These are phyloP conservation scores for Rhizopogon vulgaris DNA, from an alignment of 768 basidiomycete genomes.

Conservation along the genomic window DNA sequence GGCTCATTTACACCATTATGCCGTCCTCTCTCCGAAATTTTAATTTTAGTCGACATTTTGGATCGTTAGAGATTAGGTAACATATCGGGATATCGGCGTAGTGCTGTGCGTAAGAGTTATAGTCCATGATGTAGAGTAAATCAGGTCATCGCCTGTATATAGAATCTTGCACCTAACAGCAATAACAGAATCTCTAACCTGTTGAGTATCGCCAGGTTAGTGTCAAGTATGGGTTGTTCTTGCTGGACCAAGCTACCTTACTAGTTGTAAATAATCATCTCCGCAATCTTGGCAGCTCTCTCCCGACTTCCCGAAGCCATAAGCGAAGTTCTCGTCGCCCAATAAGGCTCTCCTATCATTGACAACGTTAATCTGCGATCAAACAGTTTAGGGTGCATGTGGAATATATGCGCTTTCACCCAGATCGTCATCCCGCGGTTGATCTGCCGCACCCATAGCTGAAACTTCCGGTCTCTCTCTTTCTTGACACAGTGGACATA, in stretches of 20 bases:
- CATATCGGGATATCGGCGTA: too few relatives aligned
- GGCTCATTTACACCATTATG: too few relatives aligned
- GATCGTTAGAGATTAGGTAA: too few relatives aligned
- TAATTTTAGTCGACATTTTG: too few relatives aligned
- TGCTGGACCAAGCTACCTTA: background rate
- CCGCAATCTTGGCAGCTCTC: background rate
- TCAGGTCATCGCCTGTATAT: too few relatives aligned
- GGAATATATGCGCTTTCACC: constrained; percentile 2
- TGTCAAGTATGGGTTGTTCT: background rate
- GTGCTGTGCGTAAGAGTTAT: too few relatives aligned
- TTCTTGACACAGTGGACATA: background rate
- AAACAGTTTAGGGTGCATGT: background rate
- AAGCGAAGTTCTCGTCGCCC: background rate
- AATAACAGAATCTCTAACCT: too few relatives aligned
- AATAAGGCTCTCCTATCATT: background rate
- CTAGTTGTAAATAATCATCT: background rate
- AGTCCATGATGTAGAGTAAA: too few relatives aligned
- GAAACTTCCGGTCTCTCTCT: background rate
- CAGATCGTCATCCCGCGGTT: constrained; percentile 2
- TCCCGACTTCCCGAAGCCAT: background rate
- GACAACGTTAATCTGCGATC: background rate
- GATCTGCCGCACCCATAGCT: constrained; percentile 1
- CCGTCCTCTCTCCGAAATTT: too few relatives aligned
- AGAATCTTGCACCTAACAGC: too few relatives aligned
- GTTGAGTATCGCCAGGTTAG: background rate